Evolutionary conservation across 495 filamentous ascomycete genomes (phyloP).

Genomic region (Cryomyces minteri): DNA sequence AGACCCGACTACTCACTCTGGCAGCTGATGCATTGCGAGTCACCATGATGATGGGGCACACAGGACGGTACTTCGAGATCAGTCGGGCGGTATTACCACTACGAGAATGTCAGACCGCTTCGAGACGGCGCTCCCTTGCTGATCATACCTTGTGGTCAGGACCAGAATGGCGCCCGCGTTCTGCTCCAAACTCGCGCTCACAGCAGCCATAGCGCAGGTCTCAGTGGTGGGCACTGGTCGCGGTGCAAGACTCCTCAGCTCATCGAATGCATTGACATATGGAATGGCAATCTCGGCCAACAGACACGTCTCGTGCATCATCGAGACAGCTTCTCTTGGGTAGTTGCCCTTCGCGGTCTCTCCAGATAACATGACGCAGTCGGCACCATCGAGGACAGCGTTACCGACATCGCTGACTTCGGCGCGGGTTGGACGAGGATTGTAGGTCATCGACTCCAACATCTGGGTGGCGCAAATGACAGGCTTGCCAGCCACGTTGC

Average conservation of each 20-base stretch:
- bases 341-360: conserved; percentile 98
- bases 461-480: conserved; percentile 87
- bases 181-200: conserved; percentile 83
- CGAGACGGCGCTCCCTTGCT: background rate
- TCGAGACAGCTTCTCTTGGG: conserved; percentile 75
- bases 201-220: conserved; percentile 89
- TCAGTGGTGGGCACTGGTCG: conserved; percentile 74
- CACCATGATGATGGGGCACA: conserved; percentile 98
- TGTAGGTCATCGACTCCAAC: conserved; percentile 99
- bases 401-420: conserved; percentile 98
- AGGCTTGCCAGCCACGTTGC: conserved; percentile 97
- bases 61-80: conserved; percentile 92
- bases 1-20: conserved; percentile 26
- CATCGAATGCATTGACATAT: conserved; percentile 91
- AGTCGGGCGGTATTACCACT: conserved; percentile 82
- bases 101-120: background rate
- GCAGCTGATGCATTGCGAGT: conserved; percentile 70
- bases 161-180: conserved; percentile 92
- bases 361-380: conserved; percentile 98
- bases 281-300: conserved; percentile 91
- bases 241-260: conserved; percentile 64
- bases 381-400: conserved; percentile 89
- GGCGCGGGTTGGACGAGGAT: conserved; percentile 90
- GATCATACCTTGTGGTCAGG: conserved; percentile 60
- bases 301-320: conserved; percentile 96